Evolutionary conservation across 352 stramenopile species (phyloP).

Genomic region (Phytophthora pseudosyringae): DNA sequence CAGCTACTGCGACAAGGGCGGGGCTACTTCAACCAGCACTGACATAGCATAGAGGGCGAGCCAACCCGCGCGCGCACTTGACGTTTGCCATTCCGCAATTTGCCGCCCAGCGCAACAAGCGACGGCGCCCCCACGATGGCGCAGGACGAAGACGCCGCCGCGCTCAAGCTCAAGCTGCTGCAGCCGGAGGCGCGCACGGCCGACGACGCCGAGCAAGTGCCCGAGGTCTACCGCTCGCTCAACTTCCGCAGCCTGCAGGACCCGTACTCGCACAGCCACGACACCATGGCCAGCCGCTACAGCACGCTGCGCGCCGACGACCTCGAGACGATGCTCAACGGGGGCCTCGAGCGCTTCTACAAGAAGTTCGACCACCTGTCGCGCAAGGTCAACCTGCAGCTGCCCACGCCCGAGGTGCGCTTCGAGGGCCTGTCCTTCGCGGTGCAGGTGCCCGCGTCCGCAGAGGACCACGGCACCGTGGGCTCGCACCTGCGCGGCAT

Average conservation of each 20-base stretch:
- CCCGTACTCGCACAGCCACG: conserved; percentile 56
- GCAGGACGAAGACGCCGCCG: no score
- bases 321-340: conserved; percentile 60
- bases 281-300: conserved; percentile 31
- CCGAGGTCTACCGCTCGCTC: conserved; percentile 62
- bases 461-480: conserved; percentile 48
- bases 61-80: no score
- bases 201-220: conserved; percentile 41
- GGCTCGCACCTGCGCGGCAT: conserved; percentile 35
- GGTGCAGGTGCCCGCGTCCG: conserved; percentile 41
- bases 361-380: conserved; percentile 29
- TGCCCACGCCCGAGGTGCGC: conserved; percentile 24
- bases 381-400: conserved; percentile 21
- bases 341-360: conserved; percentile 53
- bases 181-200: conserved; percentile 37
- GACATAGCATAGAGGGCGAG: no score
- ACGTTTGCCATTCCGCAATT: no score
- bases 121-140: no score
- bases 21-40: no score
- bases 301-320: conserved; percentile 52
- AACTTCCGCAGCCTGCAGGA: conserved; percentile 76
- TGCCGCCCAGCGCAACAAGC: no score
- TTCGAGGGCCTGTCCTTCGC: conserved; percentile 25
- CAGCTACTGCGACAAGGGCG: no score
- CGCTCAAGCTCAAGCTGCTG: no score